Conservation (phyloP, 306 rosid species). For the Adenanthera pavonina region DNA sequence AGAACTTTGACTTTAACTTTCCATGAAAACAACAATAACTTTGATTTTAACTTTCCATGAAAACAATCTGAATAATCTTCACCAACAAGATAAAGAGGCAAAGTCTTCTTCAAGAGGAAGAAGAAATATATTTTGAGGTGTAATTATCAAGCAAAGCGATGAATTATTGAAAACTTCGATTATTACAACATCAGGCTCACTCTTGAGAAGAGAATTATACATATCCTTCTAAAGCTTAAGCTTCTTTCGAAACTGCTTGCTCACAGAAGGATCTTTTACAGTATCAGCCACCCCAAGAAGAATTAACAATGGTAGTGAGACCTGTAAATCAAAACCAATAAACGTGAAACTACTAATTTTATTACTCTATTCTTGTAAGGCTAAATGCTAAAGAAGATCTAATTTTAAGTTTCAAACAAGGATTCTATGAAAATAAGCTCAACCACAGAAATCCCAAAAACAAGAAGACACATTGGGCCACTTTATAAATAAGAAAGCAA, state of each 20-base stretch:
- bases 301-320: slow-evolving; percentile 78
- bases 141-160: slow-evolving; percentile 77
- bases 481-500: too few species aligned
- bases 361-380: neutral
- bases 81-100: neutral
- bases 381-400: neutral
- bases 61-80: slow-evolving; percentile 20
- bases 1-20: neutral
- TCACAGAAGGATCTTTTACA: slow-evolving; percentile 89
- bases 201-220: slow-evolving; percentile 81
- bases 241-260: slow-evolving; percentile 80
- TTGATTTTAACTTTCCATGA: neutral
- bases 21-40: slow-evolving; percentile 20
- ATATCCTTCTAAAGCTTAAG: slow-evolving; percentile 77
- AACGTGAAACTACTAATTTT: neutral
- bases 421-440: neutral
- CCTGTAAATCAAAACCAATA: slow-evolving; percentile 51
- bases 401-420: neutral
- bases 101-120: slow-evolving; percentile 31
- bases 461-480: neutral
- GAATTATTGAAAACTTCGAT: slow-evolving; percentile 62
- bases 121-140: slow-evolving; percentile 35
- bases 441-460: neutral
- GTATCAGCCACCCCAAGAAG: slow-evolving; percentile 89
- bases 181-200: slow-evolving; percentile 87